A percentile compares a stretch with the other conserved stretches of the same genome.
Evolutionary conservation across 768 basidiomycete genomes (phyloP).

Genomic region (Tephrocybe rancida): DNA sequence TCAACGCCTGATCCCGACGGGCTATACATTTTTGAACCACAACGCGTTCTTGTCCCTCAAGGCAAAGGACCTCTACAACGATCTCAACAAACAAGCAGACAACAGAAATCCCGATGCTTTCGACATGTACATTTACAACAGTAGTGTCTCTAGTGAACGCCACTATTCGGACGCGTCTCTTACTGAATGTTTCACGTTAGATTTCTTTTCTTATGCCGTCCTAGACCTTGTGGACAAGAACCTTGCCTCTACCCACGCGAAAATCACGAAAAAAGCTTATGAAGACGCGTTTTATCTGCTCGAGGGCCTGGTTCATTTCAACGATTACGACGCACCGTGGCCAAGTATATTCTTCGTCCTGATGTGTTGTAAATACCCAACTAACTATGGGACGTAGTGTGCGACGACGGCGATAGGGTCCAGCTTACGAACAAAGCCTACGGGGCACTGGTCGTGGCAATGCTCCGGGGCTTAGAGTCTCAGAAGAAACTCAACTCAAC

Average conservation of each 20-base stretch:
- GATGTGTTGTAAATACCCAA: not conserved
- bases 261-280: slow-evolving; percentile 33
- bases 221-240: slow-evolving; percentile 36
- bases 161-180: not conserved
- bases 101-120: slow-evolving; percentile 34
- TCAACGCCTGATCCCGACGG: slow-evolving; percentile 24
- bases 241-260: slow-evolving; percentile 29
- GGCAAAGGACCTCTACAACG: slow-evolving; percentile 27
- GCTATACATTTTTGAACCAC: slow-evolving; percentile 33
- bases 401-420: slow-evolving; percentile 34
- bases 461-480: slow-evolving; percentile 33
- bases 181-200: slow-evolving; percentile 15
- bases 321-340: slow-evolving; percentile 30
- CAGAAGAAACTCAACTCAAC: slow-evolving; percentile 28
- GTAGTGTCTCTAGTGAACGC: slow-evolving; percentile 18
- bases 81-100: slow-evolving; percentile 29
- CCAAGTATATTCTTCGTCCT: slow-evolving; percentile 25
- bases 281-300: slow-evolving; percentile 33
- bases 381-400: slow-evolving; percentile 21
- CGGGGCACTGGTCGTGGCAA: slow-evolving; percentile 32
- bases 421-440: slow-evolving; percentile 33
- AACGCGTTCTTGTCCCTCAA: slow-evolving; percentile 30
- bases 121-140: slow-evolving; percentile 37
- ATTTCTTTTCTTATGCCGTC: slow-evolving; percentile 34
- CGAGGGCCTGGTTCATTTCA: slow-evolving; percentile 35